These are phyloP conservation scores for Alectoria sarmentosa DNA, from an alignment of 495 filamentous ascomycete genomes.

Conservation along the genomic window DNA sequence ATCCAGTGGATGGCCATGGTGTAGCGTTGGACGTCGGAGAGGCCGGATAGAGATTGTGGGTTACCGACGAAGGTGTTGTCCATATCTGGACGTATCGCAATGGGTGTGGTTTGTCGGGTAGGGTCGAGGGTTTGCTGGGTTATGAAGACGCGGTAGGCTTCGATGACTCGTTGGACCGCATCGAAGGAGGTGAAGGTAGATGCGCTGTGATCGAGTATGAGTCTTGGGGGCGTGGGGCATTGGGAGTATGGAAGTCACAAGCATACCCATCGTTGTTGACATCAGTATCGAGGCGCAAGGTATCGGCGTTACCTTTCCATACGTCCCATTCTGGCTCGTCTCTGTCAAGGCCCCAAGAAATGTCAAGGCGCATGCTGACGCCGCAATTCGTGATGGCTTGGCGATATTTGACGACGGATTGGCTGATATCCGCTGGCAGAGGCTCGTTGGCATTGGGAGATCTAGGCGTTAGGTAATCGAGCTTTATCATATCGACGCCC, in stretches of 20 bases:
- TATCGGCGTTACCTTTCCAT: neutral
- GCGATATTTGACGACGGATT: too few relatives aligned
- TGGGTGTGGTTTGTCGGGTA: neutral
- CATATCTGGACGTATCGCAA: neutral
- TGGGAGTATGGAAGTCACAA: too few relatives aligned
- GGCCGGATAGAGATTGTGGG: conserved; percentile 1
- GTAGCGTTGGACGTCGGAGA: neutral
- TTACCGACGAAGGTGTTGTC: neutral
- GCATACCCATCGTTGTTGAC: too few relatives aligned
- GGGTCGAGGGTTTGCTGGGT: neutral
- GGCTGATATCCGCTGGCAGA: neutral
- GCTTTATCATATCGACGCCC: neutral
- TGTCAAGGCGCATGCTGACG: neutral
- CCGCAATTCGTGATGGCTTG: too few relatives aligned
- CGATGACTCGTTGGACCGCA: neutral
- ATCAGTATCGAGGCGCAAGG: neutral
- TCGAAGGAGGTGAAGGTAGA: neutral
- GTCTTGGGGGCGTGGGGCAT: too few relatives aligned
- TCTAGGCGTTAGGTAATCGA: neutral
- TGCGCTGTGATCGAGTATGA: neutral
- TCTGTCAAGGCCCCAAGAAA: neutral
- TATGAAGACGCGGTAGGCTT: neutral
- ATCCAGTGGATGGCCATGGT: neutral
- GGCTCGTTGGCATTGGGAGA: neutral
- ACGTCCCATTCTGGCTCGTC: neutral